phyloP scores from a whole-genome alignment of 2,329 filamentous ascomycete genomes.

The Aspergillus luchuensis region DNA sequence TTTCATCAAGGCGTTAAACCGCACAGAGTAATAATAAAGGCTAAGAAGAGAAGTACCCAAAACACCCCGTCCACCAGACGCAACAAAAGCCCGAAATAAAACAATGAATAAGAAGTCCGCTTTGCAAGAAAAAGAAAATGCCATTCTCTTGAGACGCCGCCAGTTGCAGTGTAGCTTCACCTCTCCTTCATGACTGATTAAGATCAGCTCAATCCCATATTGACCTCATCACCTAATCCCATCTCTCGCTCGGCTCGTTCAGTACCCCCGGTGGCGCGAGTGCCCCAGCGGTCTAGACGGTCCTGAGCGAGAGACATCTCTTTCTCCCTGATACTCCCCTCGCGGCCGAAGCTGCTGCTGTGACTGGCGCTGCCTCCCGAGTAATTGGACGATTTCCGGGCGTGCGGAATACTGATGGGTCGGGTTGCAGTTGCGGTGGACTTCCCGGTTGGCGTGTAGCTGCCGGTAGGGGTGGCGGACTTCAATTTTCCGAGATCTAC shows the following conservation, averaged over 20 bases:
- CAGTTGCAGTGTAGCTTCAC: neutral
- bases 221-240: conserved; percentile 80
- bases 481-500: conserved; percentile 28
- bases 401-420: conserved; percentile 35
- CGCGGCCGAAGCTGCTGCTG: conserved; percentile 22
- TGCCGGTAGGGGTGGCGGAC: conserved; percentile 21
- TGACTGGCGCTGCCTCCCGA: conserved; percentile 21
- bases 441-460: conserved; percentile 16
- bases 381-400: conserved; percentile 31
- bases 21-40: neutral
- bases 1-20: conserved; percentile 1
- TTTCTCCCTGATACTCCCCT: conserved; percentile 39
- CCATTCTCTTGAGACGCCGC: conserved; percentile 1
- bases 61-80: neutral
- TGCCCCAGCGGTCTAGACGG: conserved; percentile 55
- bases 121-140: neutral
- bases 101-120: neutral
- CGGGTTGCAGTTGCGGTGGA: conserved; percentile 21
- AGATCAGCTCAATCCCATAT: conserved; percentile 75
- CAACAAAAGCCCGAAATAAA: neutral
- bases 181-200: neutral
- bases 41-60: neutral
- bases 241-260: conserved; percentile 58
- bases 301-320: conserved; percentile 46
- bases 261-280: conserved; percentile 57